Evolutionary conservation across 768 basidiomycete species (phyloP).

Genomic region (Myochromella boudieri): DNA sequence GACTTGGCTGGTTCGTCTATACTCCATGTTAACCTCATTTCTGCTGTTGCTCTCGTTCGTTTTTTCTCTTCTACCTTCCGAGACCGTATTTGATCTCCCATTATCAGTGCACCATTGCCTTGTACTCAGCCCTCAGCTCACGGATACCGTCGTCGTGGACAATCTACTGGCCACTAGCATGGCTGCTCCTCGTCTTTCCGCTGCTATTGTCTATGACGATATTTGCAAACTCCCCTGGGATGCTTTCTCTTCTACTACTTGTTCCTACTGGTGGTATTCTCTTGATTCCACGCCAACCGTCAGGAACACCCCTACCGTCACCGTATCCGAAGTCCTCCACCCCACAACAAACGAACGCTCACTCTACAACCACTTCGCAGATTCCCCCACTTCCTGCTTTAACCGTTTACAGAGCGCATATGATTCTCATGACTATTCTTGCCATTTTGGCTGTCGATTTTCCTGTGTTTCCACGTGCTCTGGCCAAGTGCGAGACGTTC

Average conservation of each 20-base stretch:
- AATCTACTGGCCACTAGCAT: constrained; percentile 50
- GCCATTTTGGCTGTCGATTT: constrained; percentile 97
- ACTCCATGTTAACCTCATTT: constrained; percentile 65
- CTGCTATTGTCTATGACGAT: constrained; percentile 82
- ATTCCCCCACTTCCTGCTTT: constrained; percentile 69
- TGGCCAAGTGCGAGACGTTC: constrained; percentile 93
- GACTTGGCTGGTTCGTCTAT: constrained; percentile 71
- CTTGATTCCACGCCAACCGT: constrained; percentile 38
- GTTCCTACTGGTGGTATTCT: constrained; percentile 45
- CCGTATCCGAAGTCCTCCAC: constrained; percentile 14
- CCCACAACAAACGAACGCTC: constrained; percentile 9
- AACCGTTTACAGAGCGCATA: constrained; percentile 87
- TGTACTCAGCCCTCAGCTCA: constrained; percentile 62
- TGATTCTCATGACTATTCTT: constrained; percentile 91
- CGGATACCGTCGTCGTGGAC: constrained; percentile 39
- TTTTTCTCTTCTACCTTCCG: background rate
- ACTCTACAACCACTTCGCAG: constrained; percentile 6
- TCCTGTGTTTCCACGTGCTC: constrained; percentile 79
- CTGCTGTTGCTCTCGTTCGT: constrained; percentile 36
- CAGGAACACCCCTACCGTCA: constrained; percentile 55
- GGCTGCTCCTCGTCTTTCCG: constrained; percentile 67
- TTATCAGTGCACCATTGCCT: constrained; percentile 63
- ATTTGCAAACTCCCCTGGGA: constrained; percentile 56
- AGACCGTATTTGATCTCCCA: constrained; percentile 1
- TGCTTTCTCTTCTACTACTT: constrained; percentile 50